These are phyloP conservation scores for Aureobasidium sp. DNA, from an alignment of 2,329 filamentous ascomycete genomes.

Conservation along the genomic window DNA sequence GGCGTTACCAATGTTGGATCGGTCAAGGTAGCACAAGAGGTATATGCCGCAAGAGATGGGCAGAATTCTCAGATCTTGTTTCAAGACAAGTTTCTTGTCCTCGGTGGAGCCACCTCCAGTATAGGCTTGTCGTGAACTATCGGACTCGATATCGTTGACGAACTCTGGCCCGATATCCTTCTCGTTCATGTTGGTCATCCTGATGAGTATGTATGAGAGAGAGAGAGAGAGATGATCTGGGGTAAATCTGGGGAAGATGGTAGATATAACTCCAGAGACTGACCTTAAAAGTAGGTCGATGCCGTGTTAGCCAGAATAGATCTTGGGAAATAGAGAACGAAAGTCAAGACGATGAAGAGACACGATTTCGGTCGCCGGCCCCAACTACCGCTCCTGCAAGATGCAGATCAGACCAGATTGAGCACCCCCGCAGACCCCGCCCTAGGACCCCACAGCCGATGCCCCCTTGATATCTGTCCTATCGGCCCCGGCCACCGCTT, in stretches of 20 bases:
- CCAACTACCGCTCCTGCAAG: neutral
- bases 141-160: slow-evolving; percentile 1
- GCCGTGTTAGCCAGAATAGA: neutral
- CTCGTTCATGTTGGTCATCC: neutral
- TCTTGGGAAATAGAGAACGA: neutral
- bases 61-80: slow-evolving; percentile 54
- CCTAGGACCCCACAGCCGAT: neutral
- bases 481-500: neutral
- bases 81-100: slow-evolving; percentile 9
- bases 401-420: neutral
- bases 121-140: neutral
- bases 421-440: neutral
- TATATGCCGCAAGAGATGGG: slow-evolving; percentile 58
- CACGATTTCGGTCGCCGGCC: neutral
- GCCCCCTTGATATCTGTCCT: neutral
- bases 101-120: neutral
- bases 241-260: neutral
- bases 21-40: slow-evolving; percentile 59
- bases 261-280: neutral
- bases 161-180: neutral
- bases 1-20: slow-evolving; percentile 55
- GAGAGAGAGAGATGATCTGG: neutral
- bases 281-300: neutral
- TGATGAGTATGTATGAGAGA: neutral
- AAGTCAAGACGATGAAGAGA: neutral